Conservation (phyloP, 208 protist genomes). For the Acanthamoeba castellanii region DNA sequence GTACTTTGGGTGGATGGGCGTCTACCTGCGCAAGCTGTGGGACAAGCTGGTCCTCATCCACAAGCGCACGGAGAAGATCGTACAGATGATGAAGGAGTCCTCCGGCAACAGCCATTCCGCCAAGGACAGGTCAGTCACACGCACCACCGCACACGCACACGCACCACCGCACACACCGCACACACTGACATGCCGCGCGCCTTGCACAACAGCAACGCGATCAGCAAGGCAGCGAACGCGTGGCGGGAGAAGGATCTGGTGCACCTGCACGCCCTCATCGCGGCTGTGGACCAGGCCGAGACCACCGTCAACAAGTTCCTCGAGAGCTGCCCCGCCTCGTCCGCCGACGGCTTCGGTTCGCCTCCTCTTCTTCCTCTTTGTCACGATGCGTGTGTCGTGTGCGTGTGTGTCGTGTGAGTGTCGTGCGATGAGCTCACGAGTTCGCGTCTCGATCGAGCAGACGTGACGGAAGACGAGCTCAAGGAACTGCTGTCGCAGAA, state of each 20-base stretch:
- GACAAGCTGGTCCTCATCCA: slow-evolving; percentile 42
- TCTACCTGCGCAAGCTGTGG: slow-evolving; percentile 55
- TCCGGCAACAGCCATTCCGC: background rate
- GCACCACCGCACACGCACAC: no score
- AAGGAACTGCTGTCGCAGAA: slow-evolving; percentile 29
- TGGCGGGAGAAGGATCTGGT: slow-evolving; percentile 55
- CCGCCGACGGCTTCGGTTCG: slow-evolving; percentile 4
- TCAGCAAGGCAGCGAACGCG: background rate
- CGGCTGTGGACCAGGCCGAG: slow-evolving; percentile 30
- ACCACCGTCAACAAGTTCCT: slow-evolving; percentile 33
- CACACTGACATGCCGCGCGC: no score
- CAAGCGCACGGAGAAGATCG: slow-evolving; percentile 61
- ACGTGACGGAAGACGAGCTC: slow-evolving; percentile 21
- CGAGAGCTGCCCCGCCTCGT: slow-evolving; percentile 39
- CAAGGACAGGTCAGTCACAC: background rate
- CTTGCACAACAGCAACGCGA: background rate
- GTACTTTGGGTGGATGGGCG: slow-evolving; percentile 71
- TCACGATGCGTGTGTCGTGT: background rate
- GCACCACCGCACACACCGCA: no score
- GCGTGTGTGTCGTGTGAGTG: background rate
- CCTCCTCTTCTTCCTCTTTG: background rate
- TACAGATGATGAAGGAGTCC: background rate
- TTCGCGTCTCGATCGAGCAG: background rate
- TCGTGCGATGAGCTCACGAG: no score
- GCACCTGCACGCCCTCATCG: slow-evolving; percentile 36